Base-by-base conservation (phyloP, 164 flowering plant genomes). In the Litsea cubeba region DNA sequence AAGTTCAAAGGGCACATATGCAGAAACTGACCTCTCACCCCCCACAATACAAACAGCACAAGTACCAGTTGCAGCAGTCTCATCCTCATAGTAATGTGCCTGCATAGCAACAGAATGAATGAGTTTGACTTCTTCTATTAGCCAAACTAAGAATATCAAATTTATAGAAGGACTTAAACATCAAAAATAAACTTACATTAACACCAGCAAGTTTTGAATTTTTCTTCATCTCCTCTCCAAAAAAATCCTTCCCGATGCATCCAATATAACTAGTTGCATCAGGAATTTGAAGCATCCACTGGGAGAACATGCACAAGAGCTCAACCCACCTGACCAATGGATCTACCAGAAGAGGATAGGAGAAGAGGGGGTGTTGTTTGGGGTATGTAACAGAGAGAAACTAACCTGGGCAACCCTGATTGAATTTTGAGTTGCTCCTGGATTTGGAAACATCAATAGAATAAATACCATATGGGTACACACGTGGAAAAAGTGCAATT, bases 211-310 rank as follows among this genome's bases (percentile, higher is more conserved):
- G 76, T 58, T 75, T 84, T 15, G 93, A 79, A 75, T 84, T 76
- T 74, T 90, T 92, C 87, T 89, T 90, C 99, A 93, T 93, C 83
- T 90, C 97, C 79, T 89, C 94, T 17, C 97, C 99, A 81, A 81
- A 95, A 76, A 91, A 93, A 83, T 95, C 98, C 81, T 92, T 93
- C 71, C 98, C 98, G 81, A 93, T 90, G 86, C 88, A 88, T 50
- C 99, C 98, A 71, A 95, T 95, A 75, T 84, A 95, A 78, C 97
- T 85, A 14, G 99, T 89, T 74, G 99, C 92, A 66, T 95, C 95
- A 76, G 99, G 98, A 75, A 75, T 83, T 88, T 93, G 99, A 76
- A 96, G 92, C 95, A 96, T 86, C 98, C 99, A 96, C 99, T 96
- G 86, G 46, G 62, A 85, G 73, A 67, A 71, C 23, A 66, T 7